Conservation (phyloP, 192 early-diverging fungal species). For the Neocallimastix lanati region DNA sequence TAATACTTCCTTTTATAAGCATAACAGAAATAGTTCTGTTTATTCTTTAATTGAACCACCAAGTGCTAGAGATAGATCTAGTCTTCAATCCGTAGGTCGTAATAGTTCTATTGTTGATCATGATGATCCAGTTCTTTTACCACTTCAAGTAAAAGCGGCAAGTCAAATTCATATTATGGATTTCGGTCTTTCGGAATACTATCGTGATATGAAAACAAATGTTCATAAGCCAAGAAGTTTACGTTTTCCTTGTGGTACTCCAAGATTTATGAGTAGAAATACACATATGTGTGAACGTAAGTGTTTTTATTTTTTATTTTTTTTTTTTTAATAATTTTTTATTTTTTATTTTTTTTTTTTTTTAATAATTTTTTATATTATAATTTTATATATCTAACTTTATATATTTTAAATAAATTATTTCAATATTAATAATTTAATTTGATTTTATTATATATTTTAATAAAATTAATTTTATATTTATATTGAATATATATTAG, state of each 20-base stretch:
- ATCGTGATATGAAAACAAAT: slow-evolving; percentile 62
- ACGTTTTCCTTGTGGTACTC: not conserved
- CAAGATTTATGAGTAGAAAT: not conserved
- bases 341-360: too few species aligned
- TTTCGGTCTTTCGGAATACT: slow-evolving; percentile 81
- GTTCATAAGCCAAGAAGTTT: slow-evolving; percentile 6
- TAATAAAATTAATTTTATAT: too few species aligned
- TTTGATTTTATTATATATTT: too few species aligned
- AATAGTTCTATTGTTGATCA: not conserved
- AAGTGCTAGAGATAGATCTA: not conserved
- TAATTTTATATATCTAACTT: too few species aligned
- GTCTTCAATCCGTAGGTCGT: not conserved
- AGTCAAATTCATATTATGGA: slow-evolving; percentile 76
- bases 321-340: too few species aligned
- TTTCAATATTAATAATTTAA: too few species aligned
- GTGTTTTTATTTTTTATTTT: not conserved
- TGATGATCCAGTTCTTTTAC: not conserved
- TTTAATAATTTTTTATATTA: too few species aligned
- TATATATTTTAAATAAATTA: too few species aligned
- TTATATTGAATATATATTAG: slow-evolving; percentile 23
- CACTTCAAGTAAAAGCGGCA: slow-evolving; percentile 34
- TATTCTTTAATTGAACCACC: not conserved
- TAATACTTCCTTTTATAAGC: not conserved
- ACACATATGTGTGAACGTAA: slow-evolving; percentile 51
- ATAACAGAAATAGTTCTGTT: not conserved